Base-by-base conservation (phyloP, 73 alveolate species). In the Urostyla sp. region DNA sequence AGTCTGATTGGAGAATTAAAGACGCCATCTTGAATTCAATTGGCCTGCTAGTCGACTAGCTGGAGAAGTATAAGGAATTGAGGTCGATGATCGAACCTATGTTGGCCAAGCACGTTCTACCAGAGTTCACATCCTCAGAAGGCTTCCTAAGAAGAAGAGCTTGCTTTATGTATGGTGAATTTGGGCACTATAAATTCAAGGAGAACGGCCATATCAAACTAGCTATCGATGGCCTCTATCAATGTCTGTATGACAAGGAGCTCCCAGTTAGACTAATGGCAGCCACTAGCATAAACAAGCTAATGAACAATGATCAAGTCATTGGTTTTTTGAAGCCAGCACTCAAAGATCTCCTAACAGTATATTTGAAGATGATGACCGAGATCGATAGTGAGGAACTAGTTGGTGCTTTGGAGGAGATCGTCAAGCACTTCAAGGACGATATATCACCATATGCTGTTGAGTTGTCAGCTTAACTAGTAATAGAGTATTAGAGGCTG, bases 371-470 rank as follows among this genome's bases (percentile, higher is more conserved):
- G 72, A 67, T 91, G 2, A 94, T 94, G 94, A 85, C 82, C 23
- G 91, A 90, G 52, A 91, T 94, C 40, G 98, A 94, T 44, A 74
- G 89, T 34, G 98, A 94, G 72, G 96, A 92, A 32, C 57, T 94
- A 0, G 94, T 94, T 31, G 83, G 85, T 16, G 94, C 98, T 18
- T 90, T 94, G 16, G 98, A 94, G 74, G 97, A 91, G 51, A 91
- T 94, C 18, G 98, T 94, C 1, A 67, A 67, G 16, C 63, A 74
- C 49, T 94, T 82, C 84, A 59, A 74, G 28, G 89, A 81, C 15
- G 95, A 94, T 56, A 90, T 94, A 31, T 84, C 75, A 18, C 98
- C 98, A 32, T 94, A 53, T 51, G 98, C 98, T 38, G 73, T 84
- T 18, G 91, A 90, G 36, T 80, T 94, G 6, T 66, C 88, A 43